Evolutionary conservation across 2,329 filamentous ascomycete species (phyloP).

Genomic region (Chaetomiaceae sp.): DNA sequence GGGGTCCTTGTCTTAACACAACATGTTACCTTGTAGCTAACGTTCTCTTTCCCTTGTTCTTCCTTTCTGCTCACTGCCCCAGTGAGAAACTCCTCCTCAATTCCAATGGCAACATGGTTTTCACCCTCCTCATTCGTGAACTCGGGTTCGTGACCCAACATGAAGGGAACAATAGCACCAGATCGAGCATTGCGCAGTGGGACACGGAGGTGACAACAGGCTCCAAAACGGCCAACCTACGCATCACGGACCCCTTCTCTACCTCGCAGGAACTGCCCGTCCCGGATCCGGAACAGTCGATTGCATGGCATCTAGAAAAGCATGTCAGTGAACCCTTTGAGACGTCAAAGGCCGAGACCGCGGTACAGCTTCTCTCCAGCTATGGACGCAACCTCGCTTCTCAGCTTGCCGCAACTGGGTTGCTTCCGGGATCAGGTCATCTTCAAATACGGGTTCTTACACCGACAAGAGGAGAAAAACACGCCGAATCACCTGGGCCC

Average conservation of each 20-base stretch:
- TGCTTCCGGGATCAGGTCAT: neutral
- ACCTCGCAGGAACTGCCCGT: neutral
- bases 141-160: neutral
- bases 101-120: too few relatives aligned
- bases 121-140: neutral
- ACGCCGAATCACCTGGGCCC: neutral
- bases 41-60: too few relatives aligned
- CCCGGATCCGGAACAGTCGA: neutral
- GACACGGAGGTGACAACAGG: neutral
- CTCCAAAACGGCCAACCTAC: neutral
- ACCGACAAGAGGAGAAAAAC: neutral
- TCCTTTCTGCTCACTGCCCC: too few relatives aligned
- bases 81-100: too few relatives aligned
- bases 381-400: neutral
- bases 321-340: constrained; percentile 1
- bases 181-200: neutral
- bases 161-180: neutral
- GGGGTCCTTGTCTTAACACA: too few relatives aligned
- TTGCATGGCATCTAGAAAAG: neutral
- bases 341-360: neutral
- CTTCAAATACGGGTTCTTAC: neutral
- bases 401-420: neutral
- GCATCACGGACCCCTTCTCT: neutral
- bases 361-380: neutral
- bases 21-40: too few relatives aligned